phyloP scores from a whole-genome alignment of 2,329 filamentous ascomycete genomes.

The Tetracladium maxilliforme region DNA sequence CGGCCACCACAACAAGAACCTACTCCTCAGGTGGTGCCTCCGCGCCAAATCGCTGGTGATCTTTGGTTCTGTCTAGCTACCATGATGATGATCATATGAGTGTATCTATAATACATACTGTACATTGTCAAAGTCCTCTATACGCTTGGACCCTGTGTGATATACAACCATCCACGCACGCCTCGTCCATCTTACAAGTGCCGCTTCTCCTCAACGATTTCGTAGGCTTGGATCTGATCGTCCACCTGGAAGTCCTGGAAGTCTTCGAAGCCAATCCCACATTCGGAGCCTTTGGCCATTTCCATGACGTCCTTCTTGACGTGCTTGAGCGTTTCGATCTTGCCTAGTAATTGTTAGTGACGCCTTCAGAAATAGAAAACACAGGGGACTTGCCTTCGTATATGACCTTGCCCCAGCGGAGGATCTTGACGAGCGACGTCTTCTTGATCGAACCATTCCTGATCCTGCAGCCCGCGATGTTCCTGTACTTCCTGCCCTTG shows the following conservation, averaged over 20 bases:
- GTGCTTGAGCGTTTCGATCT: conserved; percentile 70
- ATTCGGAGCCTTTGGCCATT: conserved; percentile 88
- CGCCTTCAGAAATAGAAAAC: conserved; percentile 2
- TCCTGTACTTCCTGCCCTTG: conserved; percentile 52
- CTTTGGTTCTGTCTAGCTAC: too few relatives aligned
- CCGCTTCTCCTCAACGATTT: conserved; percentile 58
- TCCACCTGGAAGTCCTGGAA: conserved; percentile 70
- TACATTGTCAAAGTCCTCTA: too few relatives aligned
- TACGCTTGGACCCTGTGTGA: too few relatives aligned
- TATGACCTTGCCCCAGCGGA: conserved; percentile 54
- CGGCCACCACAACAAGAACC: too few relatives aligned
- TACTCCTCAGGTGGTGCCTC: too few relatives aligned
- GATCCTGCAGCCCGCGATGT: conserved; percentile 78
- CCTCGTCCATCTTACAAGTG: conserved; percentile 15
- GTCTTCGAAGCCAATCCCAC: conserved; percentile 69
- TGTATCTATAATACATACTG: too few relatives aligned
- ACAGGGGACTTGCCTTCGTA: conserved; percentile 58
- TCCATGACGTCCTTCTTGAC: conserved; percentile 83
- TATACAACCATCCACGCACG: too few relatives aligned
- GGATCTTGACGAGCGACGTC: conserved; percentile 51
- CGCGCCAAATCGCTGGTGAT: too few relatives aligned
- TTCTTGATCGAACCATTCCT: conserved; percentile 62
- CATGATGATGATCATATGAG: too few relatives aligned
- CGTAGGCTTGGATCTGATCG: conserved; percentile 79
- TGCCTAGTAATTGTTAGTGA: conserved; percentile 34